Evolutionary conservation across 441 rosid species (phyloP).

Genomic region (Pelargonium fulgidum): DNA sequence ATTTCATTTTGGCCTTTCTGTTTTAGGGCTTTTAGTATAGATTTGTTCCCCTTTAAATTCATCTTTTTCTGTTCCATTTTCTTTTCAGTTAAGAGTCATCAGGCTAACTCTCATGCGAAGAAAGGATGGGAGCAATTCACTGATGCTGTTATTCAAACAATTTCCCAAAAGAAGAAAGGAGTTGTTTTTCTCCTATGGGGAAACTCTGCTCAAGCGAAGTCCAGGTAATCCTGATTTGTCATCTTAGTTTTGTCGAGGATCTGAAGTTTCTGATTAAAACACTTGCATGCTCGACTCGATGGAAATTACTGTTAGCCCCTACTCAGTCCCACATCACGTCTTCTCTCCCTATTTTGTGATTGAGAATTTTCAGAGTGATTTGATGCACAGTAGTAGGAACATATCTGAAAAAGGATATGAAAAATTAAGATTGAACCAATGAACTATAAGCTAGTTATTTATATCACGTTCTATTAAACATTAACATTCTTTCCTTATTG

Average conservation of each 20-base stretch:
- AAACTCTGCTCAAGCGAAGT: conserved; percentile 80
- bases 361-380: no score
- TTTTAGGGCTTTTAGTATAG: not conserved
- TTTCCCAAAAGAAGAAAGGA: conserved; percentile 78
- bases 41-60: conserved; percentile 6
- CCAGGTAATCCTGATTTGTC: conserved; percentile 39
- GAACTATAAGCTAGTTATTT: no score
- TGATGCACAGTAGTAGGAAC: no score
- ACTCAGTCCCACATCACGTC: no score
- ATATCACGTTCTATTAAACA: no score
- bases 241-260: conserved; percentile 7
- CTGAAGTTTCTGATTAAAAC: not conserved
- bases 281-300: not conserved
- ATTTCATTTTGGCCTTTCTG: not conserved
- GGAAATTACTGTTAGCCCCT: not conserved
- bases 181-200: conserved; percentile 95
- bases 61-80: conserved; percentile 4
- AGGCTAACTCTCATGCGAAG: conserved; percentile 91
- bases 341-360: no score
- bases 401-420: no score
- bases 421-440: no score
- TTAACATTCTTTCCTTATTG: no score
- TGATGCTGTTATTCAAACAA: conserved; percentile 70
- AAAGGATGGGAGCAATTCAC: conserved; percentile 99
- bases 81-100: conserved; percentile 63